phyloP scores from a whole-genome alignment of 495 filamentous ascomycete genomes.

The Umbilicaria muhlenbergii region DNA sequence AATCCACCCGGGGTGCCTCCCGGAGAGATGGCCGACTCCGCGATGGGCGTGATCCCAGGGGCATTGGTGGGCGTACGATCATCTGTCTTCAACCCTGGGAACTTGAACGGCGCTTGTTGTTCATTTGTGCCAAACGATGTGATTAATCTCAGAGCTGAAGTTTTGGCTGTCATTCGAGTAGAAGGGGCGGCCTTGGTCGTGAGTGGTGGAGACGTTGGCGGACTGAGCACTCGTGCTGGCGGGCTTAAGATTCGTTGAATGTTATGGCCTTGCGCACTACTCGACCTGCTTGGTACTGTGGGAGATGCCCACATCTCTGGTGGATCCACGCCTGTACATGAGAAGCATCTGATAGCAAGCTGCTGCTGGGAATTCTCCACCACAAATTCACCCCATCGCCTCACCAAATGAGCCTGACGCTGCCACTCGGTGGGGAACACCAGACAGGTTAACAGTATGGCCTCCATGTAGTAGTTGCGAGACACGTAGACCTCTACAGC shows the following conservation, averaged over 20 bases:
- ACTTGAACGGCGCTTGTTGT: constrained; percentile 39
- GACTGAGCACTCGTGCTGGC: constrained; percentile 30
- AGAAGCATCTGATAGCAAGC: constrained; percentile 83
- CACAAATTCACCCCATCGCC: constrained; percentile 90
- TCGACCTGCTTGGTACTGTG: constrained; percentile 12
- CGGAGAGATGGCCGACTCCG: constrained; percentile 76
- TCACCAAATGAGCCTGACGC: constrained; percentile 68
- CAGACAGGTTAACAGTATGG: constrained; percentile 62
- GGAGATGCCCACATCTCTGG: constrained; percentile 76
- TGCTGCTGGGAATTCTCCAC: constrained; percentile 74
- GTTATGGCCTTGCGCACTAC: constrained; percentile 46
- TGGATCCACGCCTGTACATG: constrained; percentile 62
- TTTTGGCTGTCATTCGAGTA: constrained; percentile 42
- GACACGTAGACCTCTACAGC: constrained; percentile 95
- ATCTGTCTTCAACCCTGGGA: constrained; percentile 49
- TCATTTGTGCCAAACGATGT: constrained; percentile 64
- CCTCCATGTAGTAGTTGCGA: constrained; percentile 82
- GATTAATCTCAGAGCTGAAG: constrained; percentile 80
- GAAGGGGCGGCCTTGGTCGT: constrained; percentile 16
- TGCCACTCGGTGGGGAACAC: constrained; percentile 73
- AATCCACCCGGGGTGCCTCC: constrained; percentile 52
- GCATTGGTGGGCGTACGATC: constrained; percentile 63
- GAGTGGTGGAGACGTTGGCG: constrained; percentile 15
- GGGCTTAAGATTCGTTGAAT: constrained; percentile 40
- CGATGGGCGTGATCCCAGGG: constrained; percentile 74